Conservation (phyloP, 2,329 filamentous ascomycete species). For the Madurella fahalii region DNA sequence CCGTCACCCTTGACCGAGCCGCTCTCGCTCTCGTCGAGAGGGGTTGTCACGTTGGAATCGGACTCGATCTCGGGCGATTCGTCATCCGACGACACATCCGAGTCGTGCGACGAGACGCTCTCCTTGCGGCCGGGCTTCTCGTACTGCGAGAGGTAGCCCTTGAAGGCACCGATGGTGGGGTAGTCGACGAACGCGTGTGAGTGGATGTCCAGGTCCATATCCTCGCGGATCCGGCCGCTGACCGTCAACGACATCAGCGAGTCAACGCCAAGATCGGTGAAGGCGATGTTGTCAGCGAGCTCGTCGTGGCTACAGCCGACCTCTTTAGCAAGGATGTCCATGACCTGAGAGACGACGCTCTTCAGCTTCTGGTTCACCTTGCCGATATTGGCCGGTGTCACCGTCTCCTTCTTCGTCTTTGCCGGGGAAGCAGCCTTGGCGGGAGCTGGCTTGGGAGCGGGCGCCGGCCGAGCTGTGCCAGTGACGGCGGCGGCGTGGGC, state of each 20-base stretch:
- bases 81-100: constrained; percentile 38
- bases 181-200: constrained; percentile 52
- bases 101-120: constrained; percentile 29
- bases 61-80: constrained; percentile 44
- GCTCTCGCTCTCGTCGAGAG: constrained; percentile 48
- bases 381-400: constrained; percentile 44
- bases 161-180: constrained; percentile 52
- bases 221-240: constrained; percentile 53
- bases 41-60: constrained; percentile 51
- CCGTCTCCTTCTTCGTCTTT: constrained; percentile 43
- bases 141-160: constrained; percentile 39
- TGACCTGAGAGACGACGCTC: constrained; percentile 42
- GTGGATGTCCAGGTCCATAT: constrained; percentile 52
- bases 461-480: constrained; percentile 31
- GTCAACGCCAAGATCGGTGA: constrained; percentile 56
- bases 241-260: constrained; percentile 60
- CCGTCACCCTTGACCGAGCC: constrained; percentile 44
- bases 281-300: constrained; percentile 52
- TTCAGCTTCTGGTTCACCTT: constrained; percentile 50
- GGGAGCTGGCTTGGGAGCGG: constrained; percentile 34
- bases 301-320: constrained; percentile 52
- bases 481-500: constrained; percentile 35
- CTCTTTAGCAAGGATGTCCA: constrained; percentile 54
- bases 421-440: constrained; percentile 33
- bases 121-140: constrained; percentile 31